Base-by-base conservation (phyloP, 139 green algal genomes). In the Astrephomene gubernaculifera region DNA sequence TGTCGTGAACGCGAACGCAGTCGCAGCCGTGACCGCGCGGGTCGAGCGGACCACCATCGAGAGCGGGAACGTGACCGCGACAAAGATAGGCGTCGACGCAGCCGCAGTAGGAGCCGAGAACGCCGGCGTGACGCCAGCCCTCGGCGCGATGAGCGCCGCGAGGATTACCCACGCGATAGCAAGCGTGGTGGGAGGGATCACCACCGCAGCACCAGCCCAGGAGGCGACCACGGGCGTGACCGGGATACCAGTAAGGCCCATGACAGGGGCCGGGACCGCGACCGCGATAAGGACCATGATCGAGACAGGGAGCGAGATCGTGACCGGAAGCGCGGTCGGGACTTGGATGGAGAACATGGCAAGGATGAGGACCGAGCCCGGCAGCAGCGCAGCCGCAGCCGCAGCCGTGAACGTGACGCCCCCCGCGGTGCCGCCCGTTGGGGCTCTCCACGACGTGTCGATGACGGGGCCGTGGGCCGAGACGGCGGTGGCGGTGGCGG, bases 51-150 rank as follows among this genome's bases (percentile, higher is more conserved):
- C 17, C 70, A 14, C n/a, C 43, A 41, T 6, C 70, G 70, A 3
- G 70, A 78, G 43, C 19, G 27, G 31, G 31, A 35, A n/a, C n/a
- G n/a, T n/a, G n/a, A n/a, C n/a, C n/a, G n/a, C n/a, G n/a, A n/a
- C n/a, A n/a, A n/a, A n/a, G n/a, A n/a, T n/a, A n/a, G n/a, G n/a
- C n/a, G n/a, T n/a, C n/a, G n/a, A 24, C 12, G 36, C 5, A 61
- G 81, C 52, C 68, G 81, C 70, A 82, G 83, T 33, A 61, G 63
- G 35, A 84, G 73, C 29, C 71, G 78, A 36, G 52, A 69, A 0
- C 80, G 53, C 68, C 39, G 68, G 8, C 68, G 68, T 6, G 25
- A 19, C 68, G 38, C 29, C 38, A 75, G 36, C 68, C 68, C 31
- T n/a, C 25, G 33, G 3, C 65, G 10, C 1, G 65, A 72, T 6